These are phyloP conservation scores for Myxozyma geophila DNA, from an alignment of 805 yeast species.

Conservation along the genomic window DNA sequence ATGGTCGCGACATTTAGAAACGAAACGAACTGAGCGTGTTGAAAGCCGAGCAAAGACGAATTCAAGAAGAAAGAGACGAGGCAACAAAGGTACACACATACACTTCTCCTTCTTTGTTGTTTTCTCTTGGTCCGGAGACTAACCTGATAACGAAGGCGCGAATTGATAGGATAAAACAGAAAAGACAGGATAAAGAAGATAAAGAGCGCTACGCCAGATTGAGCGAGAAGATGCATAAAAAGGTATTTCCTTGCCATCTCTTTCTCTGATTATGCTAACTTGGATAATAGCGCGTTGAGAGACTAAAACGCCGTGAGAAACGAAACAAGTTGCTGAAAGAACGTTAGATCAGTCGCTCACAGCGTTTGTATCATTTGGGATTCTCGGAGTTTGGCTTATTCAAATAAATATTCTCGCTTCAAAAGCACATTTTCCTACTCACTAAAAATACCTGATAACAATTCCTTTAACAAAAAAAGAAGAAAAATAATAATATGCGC, in stretches of 20 bases:
- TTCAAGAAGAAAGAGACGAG: conserved; percentile 73
- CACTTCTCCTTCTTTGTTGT: too few species aligned
- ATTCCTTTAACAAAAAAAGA: too few species aligned
- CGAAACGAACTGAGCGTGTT: conserved; percentile 66
- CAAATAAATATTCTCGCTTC: too few species aligned
- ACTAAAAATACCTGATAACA: too few species aligned
- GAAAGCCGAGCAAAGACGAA: conserved; percentile 68
- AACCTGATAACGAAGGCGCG: conserved; percentile 47
- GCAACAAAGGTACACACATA: conserved; percentile 47
- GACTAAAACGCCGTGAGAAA: conserved; percentile 89
- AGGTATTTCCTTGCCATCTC: conserved; percentile 55
- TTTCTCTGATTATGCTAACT: background rate
- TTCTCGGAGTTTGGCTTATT: background rate
- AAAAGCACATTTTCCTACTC: too few species aligned
- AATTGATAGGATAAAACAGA: conserved; percentile 62
- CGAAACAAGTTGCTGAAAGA: conserved; percentile 91
- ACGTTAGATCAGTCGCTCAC: conserved; percentile 55
- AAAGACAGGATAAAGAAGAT: conserved; percentile 69
- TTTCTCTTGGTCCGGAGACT: background rate
- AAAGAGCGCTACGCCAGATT: conserved; percentile 82
- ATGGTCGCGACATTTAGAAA: too few species aligned
- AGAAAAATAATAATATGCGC: too few species aligned
- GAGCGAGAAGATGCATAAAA: conserved; percentile 87
- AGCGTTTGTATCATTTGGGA: background rate
- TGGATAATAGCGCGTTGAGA: conserved; percentile 57